Conservation (phyloP, 2,329 filamentous ascomycete species). For the Davidsoniella virescens region DNA sequence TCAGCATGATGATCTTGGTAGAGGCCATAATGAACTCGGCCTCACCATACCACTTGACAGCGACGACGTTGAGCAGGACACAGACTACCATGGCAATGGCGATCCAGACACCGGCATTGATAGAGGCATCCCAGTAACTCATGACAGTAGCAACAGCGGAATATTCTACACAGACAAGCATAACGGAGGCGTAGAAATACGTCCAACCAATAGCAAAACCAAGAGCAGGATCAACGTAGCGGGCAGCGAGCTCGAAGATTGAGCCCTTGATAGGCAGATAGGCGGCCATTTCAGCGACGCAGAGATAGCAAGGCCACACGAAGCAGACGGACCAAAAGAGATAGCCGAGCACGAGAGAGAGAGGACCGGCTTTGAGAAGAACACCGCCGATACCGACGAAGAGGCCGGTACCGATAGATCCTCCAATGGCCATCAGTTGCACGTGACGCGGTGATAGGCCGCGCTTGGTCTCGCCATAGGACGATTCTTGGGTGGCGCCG, state of each 20-base stretch:
- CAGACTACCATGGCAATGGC: conserved; percentile 30
- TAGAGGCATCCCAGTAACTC: conserved; percentile 26
- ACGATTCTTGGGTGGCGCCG: not conserved
- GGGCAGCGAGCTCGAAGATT: conserved; percentile 36
- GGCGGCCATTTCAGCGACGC: conserved; percentile 40
- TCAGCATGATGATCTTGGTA: conserved; percentile 28
- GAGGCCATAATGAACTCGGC: conserved; percentile 41
- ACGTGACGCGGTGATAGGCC: conserved; percentile 23
- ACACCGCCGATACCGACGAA: conserved; percentile 30
- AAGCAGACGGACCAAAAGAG: conserved; percentile 28
- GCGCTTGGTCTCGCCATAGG: conserved; percentile 11
- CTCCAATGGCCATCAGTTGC: conserved; percentile 33
- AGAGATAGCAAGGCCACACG: conserved; percentile 28
- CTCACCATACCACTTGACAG: conserved; percentile 28
- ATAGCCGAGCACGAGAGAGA: conserved; percentile 29
- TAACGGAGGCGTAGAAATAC: conserved; percentile 31
- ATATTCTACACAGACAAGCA: conserved; percentile 30
- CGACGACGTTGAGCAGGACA: conserved; percentile 30
- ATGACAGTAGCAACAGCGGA: conserved; percentile 29
- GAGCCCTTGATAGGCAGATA: conserved; percentile 38
- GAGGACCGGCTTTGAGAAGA: conserved; percentile 25
- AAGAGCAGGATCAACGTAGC: conserved; percentile 39
- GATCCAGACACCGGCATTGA: conserved; percentile 33
- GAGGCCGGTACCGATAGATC: conserved; percentile 30
- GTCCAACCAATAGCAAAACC: conserved; percentile 39